phyloP scores from a whole-genome alignment of 1,284 basidiomycete genomes.

The Trichosporon sp. region DNA sequence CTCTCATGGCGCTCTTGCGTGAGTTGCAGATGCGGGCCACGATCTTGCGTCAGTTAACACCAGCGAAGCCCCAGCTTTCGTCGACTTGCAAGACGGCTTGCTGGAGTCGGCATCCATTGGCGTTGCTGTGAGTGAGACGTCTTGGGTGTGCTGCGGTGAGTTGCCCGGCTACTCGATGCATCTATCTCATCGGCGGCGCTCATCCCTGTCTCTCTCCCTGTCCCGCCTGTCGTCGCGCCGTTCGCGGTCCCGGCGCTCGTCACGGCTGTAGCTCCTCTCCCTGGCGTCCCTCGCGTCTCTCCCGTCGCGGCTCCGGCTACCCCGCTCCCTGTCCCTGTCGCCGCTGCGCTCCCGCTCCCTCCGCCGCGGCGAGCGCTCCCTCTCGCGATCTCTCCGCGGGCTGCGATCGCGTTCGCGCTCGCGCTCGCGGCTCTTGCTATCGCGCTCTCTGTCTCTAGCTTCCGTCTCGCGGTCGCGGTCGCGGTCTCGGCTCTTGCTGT shows the following conservation, averaged over 20 bases:
- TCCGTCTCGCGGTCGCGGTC: not conserved
- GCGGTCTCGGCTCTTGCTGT: not conserved
- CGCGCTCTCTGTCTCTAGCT: slow-evolving; percentile 8
- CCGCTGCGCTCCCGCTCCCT: not conserved
- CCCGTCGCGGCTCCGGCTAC: not conserved
- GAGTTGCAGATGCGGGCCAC: too few relatives aligned
- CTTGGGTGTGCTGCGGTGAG: too few relatives aligned
- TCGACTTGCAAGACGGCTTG: not conserved
- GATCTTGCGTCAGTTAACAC: too few relatives aligned
- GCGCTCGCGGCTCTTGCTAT: not conserved
- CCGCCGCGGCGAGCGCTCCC: not conserved
- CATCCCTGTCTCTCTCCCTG: not conserved
- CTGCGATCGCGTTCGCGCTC: slow-evolving; percentile 2
- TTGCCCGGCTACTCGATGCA: not conserved
- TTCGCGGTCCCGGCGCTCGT: not conserved
- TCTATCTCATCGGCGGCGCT: not conserved
- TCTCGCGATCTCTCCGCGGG: not conserved
- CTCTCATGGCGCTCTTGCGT: too few relatives aligned
- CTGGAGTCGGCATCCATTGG: too few relatives aligned
- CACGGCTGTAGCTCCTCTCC: not conserved
- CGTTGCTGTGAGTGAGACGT: not conserved
- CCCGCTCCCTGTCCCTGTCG: not conserved
- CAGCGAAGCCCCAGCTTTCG: too few relatives aligned
- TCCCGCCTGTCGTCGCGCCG: not conserved
- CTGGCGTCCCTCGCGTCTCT: not conserved